Base-by-base conservation (phyloP, 371 early-diverging fungal species). In the Mortierella sp. region DNA sequence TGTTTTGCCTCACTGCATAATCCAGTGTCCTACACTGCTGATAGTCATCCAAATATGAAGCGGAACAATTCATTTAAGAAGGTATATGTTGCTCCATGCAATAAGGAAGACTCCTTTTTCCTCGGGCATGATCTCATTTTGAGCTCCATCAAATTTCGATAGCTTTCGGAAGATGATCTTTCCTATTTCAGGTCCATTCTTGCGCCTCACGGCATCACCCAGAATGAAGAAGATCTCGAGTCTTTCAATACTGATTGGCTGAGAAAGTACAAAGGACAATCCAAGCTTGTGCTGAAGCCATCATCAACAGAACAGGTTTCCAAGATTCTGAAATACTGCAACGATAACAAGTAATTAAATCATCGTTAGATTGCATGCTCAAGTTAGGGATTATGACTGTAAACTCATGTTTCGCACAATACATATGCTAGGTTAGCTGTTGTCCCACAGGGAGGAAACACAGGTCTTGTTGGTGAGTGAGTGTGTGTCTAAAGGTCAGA, bases 361-460 rank as follows among this genome's bases (percentile, higher is more conserved):
- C n/a, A n/a, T n/a, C 3, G n/a, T 8, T 4, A 51, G n/a, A 45
- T 35, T 35, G 18, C 32, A 22, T 22, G 18, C 35, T 35, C 35
- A 45, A 45, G 45, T 45, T 45, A 45, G n/a, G n/a, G n/a, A 49
- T 14, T 51, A n/a, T n/a, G n/a, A 2, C n/a, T 9, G 18, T 51
- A n/a, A 47, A 51, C 51, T 51, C 51, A 51, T n/a, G 3, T 18
- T n/a, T 51, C 9, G 8, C 51, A 22, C 18, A n/a, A n/a, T 5
- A 18, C 51, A 18, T 51, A 8, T 51, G 6, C n/a, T 71, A 89
- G 90, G 45, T 83, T 98, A 49, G 97, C 97, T 12, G 95, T 99
- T 39, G 97, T 96, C 3, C 97, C 98, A 43, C 99, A 99, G 84
- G 99, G 99, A 69, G 99, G 98, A 55, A 98, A 98, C 85, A 98